A percentile compares a stretch with the other conserved stretches of the same genome.
Evolutionary conservation across 2,329 filamentous ascomycete species (phyloP).

Genomic region (Didymella lethalis): DNA sequence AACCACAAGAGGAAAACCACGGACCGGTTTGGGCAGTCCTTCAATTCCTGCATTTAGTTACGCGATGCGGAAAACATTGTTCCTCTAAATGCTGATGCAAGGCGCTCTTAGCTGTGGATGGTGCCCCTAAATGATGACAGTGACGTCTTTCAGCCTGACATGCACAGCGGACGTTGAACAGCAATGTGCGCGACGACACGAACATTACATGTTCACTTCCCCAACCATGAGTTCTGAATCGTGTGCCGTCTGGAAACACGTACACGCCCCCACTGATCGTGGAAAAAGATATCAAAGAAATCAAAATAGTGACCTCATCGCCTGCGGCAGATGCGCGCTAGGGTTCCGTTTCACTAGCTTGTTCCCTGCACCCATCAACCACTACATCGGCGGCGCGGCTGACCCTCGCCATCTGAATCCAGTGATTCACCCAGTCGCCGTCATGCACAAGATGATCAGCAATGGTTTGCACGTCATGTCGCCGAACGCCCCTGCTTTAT

Average conservation of each 20-base stretch:
- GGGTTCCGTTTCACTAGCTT: conserved; percentile 1
- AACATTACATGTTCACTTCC: background rate
- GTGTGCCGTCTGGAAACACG: conserved; percentile 1
- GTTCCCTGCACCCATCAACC: conserved; percentile 14
- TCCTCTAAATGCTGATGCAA: background rate
- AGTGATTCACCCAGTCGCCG: conserved; percentile 3
- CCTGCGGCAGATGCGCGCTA: conserved; percentile 11
- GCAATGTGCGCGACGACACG: background rate
- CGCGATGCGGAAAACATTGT: background rate
- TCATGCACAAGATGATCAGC: conserved; percentile 8
- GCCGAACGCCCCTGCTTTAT: background rate
- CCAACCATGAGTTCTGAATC: background rate
- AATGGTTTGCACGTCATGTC: background rate
- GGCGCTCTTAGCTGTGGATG: background rate
- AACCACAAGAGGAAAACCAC: background rate
- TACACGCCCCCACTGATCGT: background rate
- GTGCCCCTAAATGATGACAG: background rate
- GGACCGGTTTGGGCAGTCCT: background rate
- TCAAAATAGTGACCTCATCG: conserved; percentile 14
- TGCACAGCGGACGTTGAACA: background rate
- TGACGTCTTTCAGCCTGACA: background rate
- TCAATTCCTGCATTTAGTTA: background rate
- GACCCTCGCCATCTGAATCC: conserved; percentile 5
- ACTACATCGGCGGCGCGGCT: conserved; percentile 8
- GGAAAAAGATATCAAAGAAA: background rate